Conservation (phyloP, 1,139 yeast species). For the Debaryomycetaceae sp. region DNA sequence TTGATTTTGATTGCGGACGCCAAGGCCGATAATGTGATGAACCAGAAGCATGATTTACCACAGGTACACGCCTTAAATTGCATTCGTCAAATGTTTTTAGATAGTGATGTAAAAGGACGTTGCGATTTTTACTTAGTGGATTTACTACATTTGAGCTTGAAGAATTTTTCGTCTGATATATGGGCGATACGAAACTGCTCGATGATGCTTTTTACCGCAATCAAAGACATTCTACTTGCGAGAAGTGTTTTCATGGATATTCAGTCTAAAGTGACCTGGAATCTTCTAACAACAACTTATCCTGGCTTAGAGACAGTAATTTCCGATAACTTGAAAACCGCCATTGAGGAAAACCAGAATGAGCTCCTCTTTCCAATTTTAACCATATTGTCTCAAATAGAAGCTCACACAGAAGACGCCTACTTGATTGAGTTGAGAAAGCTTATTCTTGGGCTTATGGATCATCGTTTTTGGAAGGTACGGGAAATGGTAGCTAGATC, state of each 20-base stretch:
- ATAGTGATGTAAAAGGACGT: slow-evolving; percentile 54
- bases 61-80: slow-evolving; percentile 94
- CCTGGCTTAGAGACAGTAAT: slow-evolving; percentile 50
- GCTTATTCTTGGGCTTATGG: slow-evolving; percentile 44
- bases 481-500: slow-evolving; percentile 83
- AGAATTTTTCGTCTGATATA: slow-evolving; percentile 56
- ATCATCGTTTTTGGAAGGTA: slow-evolving; percentile 67
- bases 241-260: slow-evolving; percentile 35
- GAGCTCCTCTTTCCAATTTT: slow-evolving; percentile 74
- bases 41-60: slow-evolving; percentile 68
- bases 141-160: slow-evolving; percentile 58
- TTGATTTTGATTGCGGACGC: slow-evolving; percentile 51
- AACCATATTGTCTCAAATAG: slow-evolving; percentile 65
- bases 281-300: slow-evolving; percentile 65
- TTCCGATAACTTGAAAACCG: slow-evolving; percentile 34
- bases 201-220: slow-evolving; percentile 84
- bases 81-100: slow-evolving; percentile 68
- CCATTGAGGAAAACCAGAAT: slow-evolving; percentile 18
- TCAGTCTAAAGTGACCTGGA: slow-evolving; percentile 45
- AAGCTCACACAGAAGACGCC: slow-evolving; percentile 48
- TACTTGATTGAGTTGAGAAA: slow-evolving; percentile 50
- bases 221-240: slow-evolving; percentile 78
- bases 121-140: slow-evolving; percentile 53
- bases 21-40: slow-evolving; percentile 44
- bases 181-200: slow-evolving; percentile 94